Evolutionary conservation across 768 basidiomycete species (phyloP), one percentile per base, ranked within the genome.

Genomic region (Collybia nuda): DNA sequence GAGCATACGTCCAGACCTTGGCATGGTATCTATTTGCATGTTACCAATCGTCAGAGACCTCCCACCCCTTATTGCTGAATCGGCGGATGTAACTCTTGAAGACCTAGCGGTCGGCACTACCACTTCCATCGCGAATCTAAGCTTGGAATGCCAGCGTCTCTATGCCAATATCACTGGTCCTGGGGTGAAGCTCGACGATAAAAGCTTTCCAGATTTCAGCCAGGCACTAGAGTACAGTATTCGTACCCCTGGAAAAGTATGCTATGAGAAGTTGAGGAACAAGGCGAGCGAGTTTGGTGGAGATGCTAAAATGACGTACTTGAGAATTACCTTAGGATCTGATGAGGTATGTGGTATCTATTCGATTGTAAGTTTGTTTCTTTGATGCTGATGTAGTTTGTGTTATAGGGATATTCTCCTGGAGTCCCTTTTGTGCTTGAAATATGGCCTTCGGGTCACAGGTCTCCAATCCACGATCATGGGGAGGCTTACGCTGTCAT

Each of bases 381-480:
- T n/a, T n/a, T n/a, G n/a, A n/a, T n/a, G n/a, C 24, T 24, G 47
- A 49, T n/a, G 24, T 41, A 26, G 18, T 23, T 11, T 4, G 3
- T n/a, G 18, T 19, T 28, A 5, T 45, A 53, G 61, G 59, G 59
- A 15, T 56, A 62, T 43, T 62, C 61, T 19, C 61, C 61, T 38
- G 61, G 61, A 2, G 43, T 53, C 2, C 61, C 59, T 6, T 62
- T 52, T 42, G 61, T 62, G 40, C 29, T 62, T 5, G 61, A 62
- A 38, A 62, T 62, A 21, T 62, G 61, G 61, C 61, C 61, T 14
- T 53, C 55, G 12, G 44, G 44, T 40, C 59, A 58, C 37, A 51
- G 29, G 19, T 60, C 59, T 9, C 61, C 61, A 28, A 52, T 62
- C 22, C 61, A 62, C 43, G 50, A 62, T 47, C 61, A 60, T 43